A percentile compares a stretch with the other conserved stretches of the same genome.
These are phyloP conservation scores for Stellera chamaejasme DNA, from an alignment of 345 rosid genomes.

Conservation along the genomic window DNA sequence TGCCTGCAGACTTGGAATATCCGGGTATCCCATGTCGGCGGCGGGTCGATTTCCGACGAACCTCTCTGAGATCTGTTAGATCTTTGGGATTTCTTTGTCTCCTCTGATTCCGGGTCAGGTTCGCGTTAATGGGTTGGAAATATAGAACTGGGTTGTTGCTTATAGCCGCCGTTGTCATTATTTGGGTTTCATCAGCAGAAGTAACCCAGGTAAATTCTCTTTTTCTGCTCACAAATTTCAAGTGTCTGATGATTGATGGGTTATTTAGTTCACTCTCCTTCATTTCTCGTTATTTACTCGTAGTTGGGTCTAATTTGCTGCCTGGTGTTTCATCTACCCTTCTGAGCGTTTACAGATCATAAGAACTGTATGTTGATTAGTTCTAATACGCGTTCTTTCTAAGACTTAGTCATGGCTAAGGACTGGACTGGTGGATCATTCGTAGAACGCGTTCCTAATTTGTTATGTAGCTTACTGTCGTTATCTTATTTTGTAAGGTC, in stretches of 20 bases:
- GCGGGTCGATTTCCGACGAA: not conserved
- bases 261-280: not conserved
- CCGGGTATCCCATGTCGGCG: conserved; percentile 18
- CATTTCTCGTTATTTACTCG: not conserved
- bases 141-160: conserved; percentile 84
- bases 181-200: conserved; percentile 89
- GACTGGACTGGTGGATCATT: no score
- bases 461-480: no score
- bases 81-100: conserved; percentile 27
- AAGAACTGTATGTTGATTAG: no score
- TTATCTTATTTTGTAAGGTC: no score
- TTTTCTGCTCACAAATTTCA: not conserved
- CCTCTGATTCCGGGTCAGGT: conserved; percentile 11
- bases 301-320: not conserved
- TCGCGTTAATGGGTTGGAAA: conserved; percentile 60
- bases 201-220: conserved; percentile 60
- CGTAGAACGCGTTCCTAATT: no score
- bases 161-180: conserved; percentile 81
- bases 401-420: no score
- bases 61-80: conserved; percentile 20
- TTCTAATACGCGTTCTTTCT: no score
- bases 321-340: no score
- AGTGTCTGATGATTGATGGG: not conserved
- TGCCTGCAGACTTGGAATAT: no score
- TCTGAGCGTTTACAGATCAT: no score